Base-by-base conservation (phyloP, 352 stramenopile genomes). In the Pythium apleroticum region DNA sequence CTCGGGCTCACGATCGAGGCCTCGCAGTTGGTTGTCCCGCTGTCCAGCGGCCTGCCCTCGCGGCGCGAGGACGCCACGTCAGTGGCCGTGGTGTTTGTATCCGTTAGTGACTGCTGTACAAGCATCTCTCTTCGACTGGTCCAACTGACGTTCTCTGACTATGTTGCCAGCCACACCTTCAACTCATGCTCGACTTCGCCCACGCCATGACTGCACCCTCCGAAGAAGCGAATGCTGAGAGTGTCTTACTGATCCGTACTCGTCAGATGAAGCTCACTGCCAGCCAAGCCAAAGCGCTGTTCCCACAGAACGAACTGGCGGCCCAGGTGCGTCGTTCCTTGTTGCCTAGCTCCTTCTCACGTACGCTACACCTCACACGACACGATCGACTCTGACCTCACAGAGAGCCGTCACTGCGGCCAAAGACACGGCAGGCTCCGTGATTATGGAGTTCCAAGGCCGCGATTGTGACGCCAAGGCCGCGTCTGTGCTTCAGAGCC, bases 401-500 rank as follows among this genome's bases (percentile, higher is more conserved):
- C 17, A 89, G 76, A 76, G 74, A 74, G 65, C 78, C 3, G 46
- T 59, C 0, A 57, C 79, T 10, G 63, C 76, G 24, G 56, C 65
- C 2, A 71, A 74, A 35, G 66, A 43, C 14, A 74, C 72, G 0
- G 19, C 52, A 4, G 81, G 77, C 1, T 90, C 78, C 1, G 74
- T 90, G 17, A 52, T 78, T 50, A 80, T 90, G 75, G 81, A 90
- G 60, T 88, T 87, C 27, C 78, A 88, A 28, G 77, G 81, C 0
- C 9, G 49, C 0, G 24, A 55, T 3, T 68, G 69, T 52, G 72
- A 72, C 5, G 39, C 59, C 11, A 65, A 74, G 20, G 60, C 68
- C 6, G 52, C 49, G 0, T 50, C 70, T 12, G 55, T 73, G 19
- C 62, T 86, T 4, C 49, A 76, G 56, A 57, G 20, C 10, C 41